These are phyloP conservation scores for Singerocomus inundabilis DNA, from an alignment of 1,284 basidiomycete genomes.

Conservation along the genomic window DNA sequence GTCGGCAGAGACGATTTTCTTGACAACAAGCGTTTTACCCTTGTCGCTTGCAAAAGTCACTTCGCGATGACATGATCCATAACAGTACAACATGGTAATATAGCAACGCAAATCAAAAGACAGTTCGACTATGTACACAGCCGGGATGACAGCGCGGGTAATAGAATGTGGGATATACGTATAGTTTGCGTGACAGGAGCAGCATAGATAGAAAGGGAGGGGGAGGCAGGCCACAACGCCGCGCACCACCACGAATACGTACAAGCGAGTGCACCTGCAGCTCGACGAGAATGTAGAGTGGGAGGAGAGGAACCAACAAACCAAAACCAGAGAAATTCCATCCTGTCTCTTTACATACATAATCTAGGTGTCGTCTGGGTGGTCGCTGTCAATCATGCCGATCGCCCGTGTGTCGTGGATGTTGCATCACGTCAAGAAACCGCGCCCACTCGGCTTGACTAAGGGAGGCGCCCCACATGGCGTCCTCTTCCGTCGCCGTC, in stretches of 20 bases:
- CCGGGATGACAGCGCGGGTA: no score
- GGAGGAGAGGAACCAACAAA: constrained; percentile 13
- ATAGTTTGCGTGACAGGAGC: constrained; percentile 21
- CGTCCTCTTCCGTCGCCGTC: constrained; percentile 42
- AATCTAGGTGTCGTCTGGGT: constrained; percentile 20
- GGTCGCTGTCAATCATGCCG: constrained; percentile 27
- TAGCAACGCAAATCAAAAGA: constrained; percentile 13
- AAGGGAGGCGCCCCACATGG: constrained; percentile 61
- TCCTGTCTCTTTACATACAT: constrained; percentile 35
- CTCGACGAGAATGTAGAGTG: constrained; percentile 15
- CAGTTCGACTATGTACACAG: constrained; percentile 18
- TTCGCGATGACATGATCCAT: constrained; percentile 1
- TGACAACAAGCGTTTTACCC: background rate
- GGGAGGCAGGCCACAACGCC: constrained; percentile 9
- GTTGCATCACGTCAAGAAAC: constrained; percentile 47
- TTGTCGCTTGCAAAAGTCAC: no score
- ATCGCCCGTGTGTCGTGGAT: constrained; percentile 34
- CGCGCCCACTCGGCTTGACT: constrained; percentile 56
- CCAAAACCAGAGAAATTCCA: constrained; percentile 27
- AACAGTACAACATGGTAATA: constrained; percentile 29
- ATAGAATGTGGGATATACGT: constrained; percentile 17
- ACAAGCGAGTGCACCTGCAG: constrained; percentile 19
- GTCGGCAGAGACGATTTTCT: constrained; percentile 4
- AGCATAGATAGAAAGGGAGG: constrained; percentile 13
- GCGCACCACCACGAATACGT: constrained; percentile 29